Evolutionary conservation across 805 yeast species (phyloP), one percentile per base, ranked within the genome.

Genomic region (Spathaspora girioi): DNA sequence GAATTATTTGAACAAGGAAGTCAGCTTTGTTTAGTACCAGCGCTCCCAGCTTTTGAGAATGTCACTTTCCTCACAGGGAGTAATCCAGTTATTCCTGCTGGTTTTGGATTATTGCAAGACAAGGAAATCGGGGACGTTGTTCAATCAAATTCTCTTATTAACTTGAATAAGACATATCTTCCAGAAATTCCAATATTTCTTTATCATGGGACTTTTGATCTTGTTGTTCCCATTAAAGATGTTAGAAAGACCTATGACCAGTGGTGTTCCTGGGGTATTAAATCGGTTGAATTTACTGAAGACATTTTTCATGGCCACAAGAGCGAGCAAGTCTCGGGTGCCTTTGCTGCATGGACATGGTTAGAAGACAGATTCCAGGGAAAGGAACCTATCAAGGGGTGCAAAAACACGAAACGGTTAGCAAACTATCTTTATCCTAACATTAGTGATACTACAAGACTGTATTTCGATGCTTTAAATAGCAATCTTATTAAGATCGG

Each of bases 331-430:
- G 35, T 56, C 11, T 53, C 53, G 26, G 64, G 65, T 11, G 47
- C 53, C 9, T 62, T 61, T 2, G 65, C 65, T 5, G 67, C 61
- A 11, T 50, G 59, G 23, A 50, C 55, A 2, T 63, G 65, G 67
- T 49, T 61, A 1, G 47, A 50, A 9, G 50, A 57, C 3, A 46
- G 48, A 8, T 45, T 67, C 68, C 45, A 63, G 60, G 45, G 73
- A 70, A 26, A 78, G 70, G 53, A 80, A 73, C 60, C 79, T 71
- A 54, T 69, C 70, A 20, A 75, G 70, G 62, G 81, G 73, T 44
- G 81, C 70, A 55, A 73, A 77, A 77, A 69, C 71, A 59, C 82
- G 79, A 85, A 68, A 70, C 54, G 84, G 75, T 54, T 65, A 66
- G 11, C 70, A 59, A 63, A 69, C 70, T 43, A 87, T 75, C 51